Evolutionary conservation across 2,329 filamentous ascomycete species (phyloP).

Genomic region (Stromatinia cepivora): DNA sequence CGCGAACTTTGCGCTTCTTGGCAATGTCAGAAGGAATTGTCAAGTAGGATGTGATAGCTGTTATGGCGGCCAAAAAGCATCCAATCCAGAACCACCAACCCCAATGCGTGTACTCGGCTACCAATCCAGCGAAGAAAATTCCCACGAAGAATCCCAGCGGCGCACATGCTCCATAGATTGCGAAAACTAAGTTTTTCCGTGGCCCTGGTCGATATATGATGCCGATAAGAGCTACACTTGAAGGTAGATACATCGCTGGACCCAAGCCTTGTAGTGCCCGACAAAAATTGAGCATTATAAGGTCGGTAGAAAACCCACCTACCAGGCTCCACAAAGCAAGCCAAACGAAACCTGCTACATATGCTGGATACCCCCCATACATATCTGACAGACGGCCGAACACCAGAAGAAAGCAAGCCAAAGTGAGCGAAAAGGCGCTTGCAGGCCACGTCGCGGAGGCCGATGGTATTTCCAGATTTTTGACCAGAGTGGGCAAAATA

Average conservation of each 20-base stretch:
- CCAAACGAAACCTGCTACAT: conserved; percentile 62
- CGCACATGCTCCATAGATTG: conserved; percentile 57
- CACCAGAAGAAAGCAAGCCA: conserved; percentile 60
- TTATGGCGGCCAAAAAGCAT: conserved; percentile 51
- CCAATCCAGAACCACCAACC: conserved; percentile 70
- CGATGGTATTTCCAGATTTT: conserved; percentile 62
- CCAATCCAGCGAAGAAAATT: conserved; percentile 64
- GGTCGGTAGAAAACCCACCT: conserved; percentile 66
- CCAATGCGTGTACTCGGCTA: conserved; percentile 60
- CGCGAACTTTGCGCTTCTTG: conserved; percentile 38
- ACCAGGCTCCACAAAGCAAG: conserved; percentile 68
- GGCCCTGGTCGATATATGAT: conserved; percentile 66
- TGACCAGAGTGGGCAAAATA: conserved; percentile 65
- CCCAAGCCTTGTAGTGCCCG: conserved; percentile 75
- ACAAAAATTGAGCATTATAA: conserved; percentile 70
- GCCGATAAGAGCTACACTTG: conserved; percentile 65
- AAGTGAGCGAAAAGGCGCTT: conserved; percentile 59
- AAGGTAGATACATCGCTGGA: conserved; percentile 69
- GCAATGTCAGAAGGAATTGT: conserved; percentile 51
- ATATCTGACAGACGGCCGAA: conserved; percentile 63
- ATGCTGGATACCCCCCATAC: conserved; percentile 62
- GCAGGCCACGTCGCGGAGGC: conserved; percentile 62
- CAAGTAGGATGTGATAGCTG: conserved; percentile 48
- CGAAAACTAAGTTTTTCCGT: conserved; percentile 65
- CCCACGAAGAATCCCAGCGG: conserved; percentile 59